phyloP scores from a whole-genome alignment of 2,329 filamentous ascomycete genomes.

The Fusarium nanum region DNA sequence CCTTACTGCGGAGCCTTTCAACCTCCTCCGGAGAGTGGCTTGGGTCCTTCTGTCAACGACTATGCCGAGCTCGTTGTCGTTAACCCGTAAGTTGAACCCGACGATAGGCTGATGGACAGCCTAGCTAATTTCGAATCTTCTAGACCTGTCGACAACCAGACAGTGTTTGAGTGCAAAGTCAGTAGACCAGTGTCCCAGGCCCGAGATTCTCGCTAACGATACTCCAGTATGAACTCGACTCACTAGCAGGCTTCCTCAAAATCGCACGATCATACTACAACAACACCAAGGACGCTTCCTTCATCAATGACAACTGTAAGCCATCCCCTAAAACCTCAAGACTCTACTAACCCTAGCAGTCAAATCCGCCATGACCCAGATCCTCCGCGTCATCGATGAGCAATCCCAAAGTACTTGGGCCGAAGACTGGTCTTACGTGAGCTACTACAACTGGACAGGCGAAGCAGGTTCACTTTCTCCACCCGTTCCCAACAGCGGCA shows the following conservation, averaged over 20 bases:
- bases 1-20: constrained; percentile 28
- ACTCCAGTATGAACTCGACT: constrained; percentile 22
- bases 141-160: constrained; percentile 27
- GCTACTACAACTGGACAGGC: constrained; percentile 34
- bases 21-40: constrained; percentile 19
- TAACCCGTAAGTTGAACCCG: not conserved
- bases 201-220: not conserved
- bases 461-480: constrained; percentile 16
- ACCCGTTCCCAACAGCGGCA: constrained; percentile 23
- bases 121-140: not conserved
- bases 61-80: not conserved
- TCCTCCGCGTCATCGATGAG: constrained; percentile 12
- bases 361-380: constrained; percentile 18
- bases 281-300: constrained; percentile 14
- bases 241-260: constrained; percentile 25
- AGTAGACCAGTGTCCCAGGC: accelerated
- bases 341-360: not conserved
- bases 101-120: accelerated
- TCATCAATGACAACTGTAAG: constrained; percentile 27
- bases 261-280: constrained; percentile 21
- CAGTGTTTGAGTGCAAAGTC: constrained; percentile 28
- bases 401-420: constrained; percentile 31
- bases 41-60: constrained; percentile 16
- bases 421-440: constrained; percentile 19
- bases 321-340: too few species aligned